Evolutionary conservation across 2,329 filamentous ascomycete species (phyloP).

Genomic region (Huntiella moniliformis): DNA sequence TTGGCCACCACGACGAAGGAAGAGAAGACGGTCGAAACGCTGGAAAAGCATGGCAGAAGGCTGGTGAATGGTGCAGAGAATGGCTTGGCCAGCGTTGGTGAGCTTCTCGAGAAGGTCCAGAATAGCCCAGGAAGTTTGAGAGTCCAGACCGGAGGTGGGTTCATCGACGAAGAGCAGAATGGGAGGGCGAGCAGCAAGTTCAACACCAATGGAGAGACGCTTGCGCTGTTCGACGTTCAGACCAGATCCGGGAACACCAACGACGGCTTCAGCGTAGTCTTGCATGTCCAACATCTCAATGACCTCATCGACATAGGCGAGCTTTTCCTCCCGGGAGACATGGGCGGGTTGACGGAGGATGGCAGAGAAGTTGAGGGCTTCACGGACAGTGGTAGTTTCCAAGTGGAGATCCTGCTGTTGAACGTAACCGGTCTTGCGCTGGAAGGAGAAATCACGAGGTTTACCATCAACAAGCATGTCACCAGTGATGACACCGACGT

Average conservation of each 20-base stretch:
- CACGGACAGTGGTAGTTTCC: slow-evolving; percentile 67
- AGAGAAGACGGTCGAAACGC: slow-evolving; percentile 65
- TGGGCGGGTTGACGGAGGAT: slow-evolving; percentile 64
- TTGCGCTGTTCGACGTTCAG: slow-evolving; percentile 53
- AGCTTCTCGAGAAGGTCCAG: slow-evolving; percentile 75
- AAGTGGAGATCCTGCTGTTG: slow-evolving; percentile 87
- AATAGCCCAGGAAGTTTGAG: slow-evolving; percentile 86
- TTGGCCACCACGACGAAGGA: slow-evolving; percentile 55
- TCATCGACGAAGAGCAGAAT: slow-evolving; percentile 86
- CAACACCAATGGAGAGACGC: slow-evolving; percentile 86
- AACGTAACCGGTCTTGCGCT: slow-evolving; percentile 47
- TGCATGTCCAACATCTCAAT: slow-evolving; percentile 85
- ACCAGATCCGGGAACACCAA: slow-evolving; percentile 79
- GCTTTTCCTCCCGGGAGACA: slow-evolving; percentile 56
- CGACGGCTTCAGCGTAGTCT: slow-evolving; percentile 72
- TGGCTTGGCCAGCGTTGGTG: slow-evolving; percentile 72
- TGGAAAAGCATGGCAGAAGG: slow-evolving; percentile 93
- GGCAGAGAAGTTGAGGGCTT: slow-evolving; percentile 73
- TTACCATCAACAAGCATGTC: slow-evolving; percentile 47
- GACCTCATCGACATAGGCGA: slow-evolving; percentile 75
- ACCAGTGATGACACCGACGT: slow-evolving; percentile 43
- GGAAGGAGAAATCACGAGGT: slow-evolving; percentile 36
- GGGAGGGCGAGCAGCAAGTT: slow-evolving; percentile 78
- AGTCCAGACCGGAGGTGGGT: slow-evolving; percentile 84
- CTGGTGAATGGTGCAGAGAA: slow-evolving; percentile 95